Percentiles rank a stretch among this genome's conserved stretches.
These are phyloP conservation scores for Leccinum broughii DNA, from an alignment of 768 basidiomycete species.

Conservation along the genomic window DNA sequence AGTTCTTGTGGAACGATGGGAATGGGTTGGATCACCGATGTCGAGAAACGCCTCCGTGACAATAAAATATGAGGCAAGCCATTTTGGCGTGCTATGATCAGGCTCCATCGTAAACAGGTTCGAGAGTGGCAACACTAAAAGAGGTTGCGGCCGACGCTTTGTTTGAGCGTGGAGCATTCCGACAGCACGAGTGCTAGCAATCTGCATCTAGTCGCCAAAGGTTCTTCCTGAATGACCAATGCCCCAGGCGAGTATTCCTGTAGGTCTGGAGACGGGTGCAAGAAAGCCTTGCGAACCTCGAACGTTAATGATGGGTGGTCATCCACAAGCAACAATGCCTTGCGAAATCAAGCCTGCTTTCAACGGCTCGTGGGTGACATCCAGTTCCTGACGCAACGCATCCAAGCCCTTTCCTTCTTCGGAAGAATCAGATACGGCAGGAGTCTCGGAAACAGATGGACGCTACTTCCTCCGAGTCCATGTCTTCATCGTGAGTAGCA, in stretches of 20 bases:
- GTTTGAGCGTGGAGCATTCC: conserved; percentile 65
- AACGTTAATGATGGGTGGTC: conserved; percentile 86
- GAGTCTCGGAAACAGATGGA: conserved; percentile 18
- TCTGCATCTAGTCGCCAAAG: conserved; percentile 79
- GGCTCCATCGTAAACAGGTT: conserved; percentile 41
- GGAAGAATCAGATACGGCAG: conserved; percentile 12
- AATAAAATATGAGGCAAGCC: conserved; percentile 85
- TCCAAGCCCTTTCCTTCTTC: conserved; percentile 49
- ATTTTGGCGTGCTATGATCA: conserved; percentile 67
- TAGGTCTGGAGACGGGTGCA: conserved; percentile 57
- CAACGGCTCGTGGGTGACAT: conserved; percentile 63
- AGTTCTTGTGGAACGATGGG: conserved; percentile 52
- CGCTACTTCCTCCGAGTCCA: conserved; percentile 23
- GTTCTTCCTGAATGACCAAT: conserved; percentile 71
- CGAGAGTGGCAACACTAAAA: conserved; percentile 67
- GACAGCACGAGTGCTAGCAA: conserved; percentile 81
- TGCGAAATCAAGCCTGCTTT: conserved; percentile 61
- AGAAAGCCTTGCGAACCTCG: conserved; percentile 82
- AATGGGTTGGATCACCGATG: conserved; percentile 68
- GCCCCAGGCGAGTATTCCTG: conserved; percentile 64
- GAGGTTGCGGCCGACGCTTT: conserved; percentile 54
- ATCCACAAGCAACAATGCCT: conserved; percentile 79
- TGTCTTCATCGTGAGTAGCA: conserved; percentile 30
- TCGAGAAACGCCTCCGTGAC: conserved; percentile 84
- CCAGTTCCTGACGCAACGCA: conserved; percentile 65